phyloP scores from a whole-genome alignment of 2,329 filamentous ascomycete species.

The Dothideomycetes sp. region DNA sequence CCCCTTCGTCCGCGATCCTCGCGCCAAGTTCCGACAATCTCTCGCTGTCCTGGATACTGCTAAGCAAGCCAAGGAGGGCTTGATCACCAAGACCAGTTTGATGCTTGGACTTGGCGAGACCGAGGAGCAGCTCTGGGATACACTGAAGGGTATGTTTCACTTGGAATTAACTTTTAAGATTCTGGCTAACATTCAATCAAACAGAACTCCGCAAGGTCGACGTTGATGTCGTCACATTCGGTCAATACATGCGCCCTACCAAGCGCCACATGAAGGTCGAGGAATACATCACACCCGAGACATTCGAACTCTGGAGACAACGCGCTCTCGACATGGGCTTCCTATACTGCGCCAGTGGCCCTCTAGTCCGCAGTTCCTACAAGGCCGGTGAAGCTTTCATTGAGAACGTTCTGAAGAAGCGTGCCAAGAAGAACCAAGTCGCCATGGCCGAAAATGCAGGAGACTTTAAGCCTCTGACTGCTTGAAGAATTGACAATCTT shows the following conservation, averaged over 20 bases:
- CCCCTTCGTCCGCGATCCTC: constrained; percentile 77
- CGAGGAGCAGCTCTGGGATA: constrained; percentile 73
- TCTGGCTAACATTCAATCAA: background rate
- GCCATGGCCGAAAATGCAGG: constrained; percentile 23
- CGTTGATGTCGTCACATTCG: constrained; percentile 95
- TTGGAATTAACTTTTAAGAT: background rate
- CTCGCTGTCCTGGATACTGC: constrained; percentile 69
- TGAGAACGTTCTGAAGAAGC: constrained; percentile 91
- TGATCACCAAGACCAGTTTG: constrained; percentile 98
- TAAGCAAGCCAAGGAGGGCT: constrained; percentile 63
- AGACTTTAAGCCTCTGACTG: constrained; percentile 17
- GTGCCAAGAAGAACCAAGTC: constrained; percentile 36
- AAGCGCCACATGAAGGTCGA: constrained; percentile 97
- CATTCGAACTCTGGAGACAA: constrained; percentile 85
- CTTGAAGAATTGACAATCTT: too few relatives aligned
- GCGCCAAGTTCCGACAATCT: constrained; percentile 82
- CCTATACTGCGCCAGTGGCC: constrained; percentile 89
- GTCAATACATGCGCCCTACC: constrained; percentile 99
- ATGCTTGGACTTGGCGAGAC: constrained; percentile 95
- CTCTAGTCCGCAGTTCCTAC: constrained; percentile 87
- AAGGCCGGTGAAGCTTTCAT: constrained; percentile 98
- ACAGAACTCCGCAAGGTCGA: constrained; percentile 66
- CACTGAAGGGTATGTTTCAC: constrained; percentile 52
- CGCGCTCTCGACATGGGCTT: constrained; percentile 91
- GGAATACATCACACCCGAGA: constrained; percentile 84